Percentiles rank a stretch among this genome's conserved stretches.
phyloP scores from a whole-genome alignment of 2,329 filamentous ascomycete genomes.

The Sporothrix phasma region DNA sequence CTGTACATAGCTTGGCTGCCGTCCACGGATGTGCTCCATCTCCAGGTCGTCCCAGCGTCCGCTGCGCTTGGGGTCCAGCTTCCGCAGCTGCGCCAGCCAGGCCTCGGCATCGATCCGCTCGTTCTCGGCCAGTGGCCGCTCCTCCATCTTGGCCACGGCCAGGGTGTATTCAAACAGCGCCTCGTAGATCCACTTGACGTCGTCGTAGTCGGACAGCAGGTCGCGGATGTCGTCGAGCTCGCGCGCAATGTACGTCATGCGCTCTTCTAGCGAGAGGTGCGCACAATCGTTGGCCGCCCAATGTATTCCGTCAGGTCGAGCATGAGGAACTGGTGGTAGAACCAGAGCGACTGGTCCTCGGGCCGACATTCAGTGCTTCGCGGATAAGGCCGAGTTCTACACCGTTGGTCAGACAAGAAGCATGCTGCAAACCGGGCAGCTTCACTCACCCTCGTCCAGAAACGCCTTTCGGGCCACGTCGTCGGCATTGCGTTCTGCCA shows the following conservation, averaged over 20 bases:
- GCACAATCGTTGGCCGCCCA: constrained; percentile 49
- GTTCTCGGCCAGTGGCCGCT: constrained; percentile 29
- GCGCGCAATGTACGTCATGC: constrained; percentile 52
- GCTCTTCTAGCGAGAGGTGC: constrained; percentile 50
- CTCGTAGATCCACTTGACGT: constrained; percentile 79
- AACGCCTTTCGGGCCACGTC: constrained; percentile 54
- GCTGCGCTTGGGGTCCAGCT: constrained; percentile 62
- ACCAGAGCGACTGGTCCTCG: constrained; percentile 97
- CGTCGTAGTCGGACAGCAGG: constrained; percentile 47
- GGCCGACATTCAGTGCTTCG: constrained; percentile 74
- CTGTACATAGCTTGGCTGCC: constrained; percentile 13
- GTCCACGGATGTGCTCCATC: constrained; percentile 23
- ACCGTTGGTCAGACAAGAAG: background rate
- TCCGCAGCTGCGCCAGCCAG: constrained; percentile 57
- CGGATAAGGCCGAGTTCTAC: constrained; percentile 66
- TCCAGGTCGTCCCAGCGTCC: constrained; percentile 69
- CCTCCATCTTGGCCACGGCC: constrained; percentile 44
- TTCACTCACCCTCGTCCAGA: constrained; percentile 53
- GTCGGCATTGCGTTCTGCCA: constrained; percentile 60
- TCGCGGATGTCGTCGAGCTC: constrained; percentile 69
- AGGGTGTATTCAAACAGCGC: constrained; percentile 67
- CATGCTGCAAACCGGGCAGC: too few species aligned
- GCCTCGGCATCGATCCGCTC: constrained; percentile 37
- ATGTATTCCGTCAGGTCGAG: constrained; percentile 49
- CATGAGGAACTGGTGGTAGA: constrained; percentile 86